Evolutionary conservation across 257 asterid species (phyloP).

Genomic region (Plantago ovata): DNA sequence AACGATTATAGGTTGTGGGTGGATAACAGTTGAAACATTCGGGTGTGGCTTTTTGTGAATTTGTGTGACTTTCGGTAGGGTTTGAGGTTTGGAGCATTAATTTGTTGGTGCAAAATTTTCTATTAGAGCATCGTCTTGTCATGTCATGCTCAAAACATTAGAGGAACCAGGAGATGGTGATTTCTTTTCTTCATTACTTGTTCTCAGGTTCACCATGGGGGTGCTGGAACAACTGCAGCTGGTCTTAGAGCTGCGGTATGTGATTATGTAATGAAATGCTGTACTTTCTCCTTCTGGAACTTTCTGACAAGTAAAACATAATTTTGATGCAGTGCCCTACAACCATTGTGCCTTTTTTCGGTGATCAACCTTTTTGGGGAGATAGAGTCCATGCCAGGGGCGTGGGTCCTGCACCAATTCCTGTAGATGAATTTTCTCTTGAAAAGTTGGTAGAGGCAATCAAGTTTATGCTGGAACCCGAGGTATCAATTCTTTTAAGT

Average conservation of each 20-base stretch:
- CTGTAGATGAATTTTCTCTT: slow-evolving; percentile 79
- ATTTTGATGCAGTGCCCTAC: slow-evolving; percentile 70
- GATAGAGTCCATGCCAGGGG: slow-evolving; percentile 86
- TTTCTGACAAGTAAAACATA: slow-evolving; percentile 7
- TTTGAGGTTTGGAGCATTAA: no score
- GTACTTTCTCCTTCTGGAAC: neutral
- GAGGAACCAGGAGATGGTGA: neutral
- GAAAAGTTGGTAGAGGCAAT: slow-evolving; percentile 66
- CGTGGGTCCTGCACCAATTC: slow-evolving; percentile 86
- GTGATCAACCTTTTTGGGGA: slow-evolving; percentile 98
- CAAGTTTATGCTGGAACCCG: slow-evolving; percentile 65
- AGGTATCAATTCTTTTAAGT: slow-evolving; percentile 40
- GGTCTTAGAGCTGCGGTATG: slow-evolving; percentile 97
- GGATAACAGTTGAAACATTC: no score
- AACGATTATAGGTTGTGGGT: no score
- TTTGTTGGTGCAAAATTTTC: no score
- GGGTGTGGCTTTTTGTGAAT: no score
- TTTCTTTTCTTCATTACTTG: slow-evolving; percentile 1
- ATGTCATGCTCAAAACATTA: no score
- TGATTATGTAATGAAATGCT: neutral
- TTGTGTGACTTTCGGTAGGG: no score
- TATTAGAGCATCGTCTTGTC: no score
- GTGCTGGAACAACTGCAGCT: slow-evolving; percentile 98
- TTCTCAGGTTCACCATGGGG: slow-evolving; percentile 94
- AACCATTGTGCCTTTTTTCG: slow-evolving; percentile 84